Evolutionary conservation across 768 basidiomycete genomes (phyloP).

Genomic region (Tulasnella sp.): DNA sequence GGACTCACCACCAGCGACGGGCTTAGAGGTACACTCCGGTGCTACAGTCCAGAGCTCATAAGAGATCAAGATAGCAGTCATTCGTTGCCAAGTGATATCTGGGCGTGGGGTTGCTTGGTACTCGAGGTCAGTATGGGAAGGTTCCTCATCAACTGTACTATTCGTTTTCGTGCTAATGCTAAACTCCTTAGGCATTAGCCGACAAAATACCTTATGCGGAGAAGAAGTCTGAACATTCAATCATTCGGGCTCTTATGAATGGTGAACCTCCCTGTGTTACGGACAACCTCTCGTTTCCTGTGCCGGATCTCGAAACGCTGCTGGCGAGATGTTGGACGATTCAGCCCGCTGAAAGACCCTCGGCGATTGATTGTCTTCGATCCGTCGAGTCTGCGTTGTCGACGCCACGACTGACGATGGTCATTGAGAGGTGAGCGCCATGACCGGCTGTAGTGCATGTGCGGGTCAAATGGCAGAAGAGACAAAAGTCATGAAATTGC

Average conservation of each 20-base stretch:
- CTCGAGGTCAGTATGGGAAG: neutral
- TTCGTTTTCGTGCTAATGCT: neutral
- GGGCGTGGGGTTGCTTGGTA: conserved; percentile 4
- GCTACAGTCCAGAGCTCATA: conserved; percentile 7
- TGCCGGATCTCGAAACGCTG: neutral
- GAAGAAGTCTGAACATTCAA: neutral
- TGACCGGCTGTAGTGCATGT: no score
- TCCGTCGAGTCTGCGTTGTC: neutral
- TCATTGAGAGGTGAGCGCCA: no score
- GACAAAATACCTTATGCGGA: neutral
- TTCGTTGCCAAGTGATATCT: neutral
- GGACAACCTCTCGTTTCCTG: no score
- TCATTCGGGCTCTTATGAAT: neutral
- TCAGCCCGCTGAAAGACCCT: neutral
- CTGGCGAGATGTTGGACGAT: neutral
- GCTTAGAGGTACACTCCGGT: neutral
- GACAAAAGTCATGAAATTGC: no score
- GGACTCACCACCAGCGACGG: conserved; percentile 5
- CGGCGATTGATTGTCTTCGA: neutral
- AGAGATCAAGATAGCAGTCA: neutral
- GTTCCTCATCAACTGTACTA: neutral
- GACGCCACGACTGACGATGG: neutral
- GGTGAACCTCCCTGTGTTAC: neutral
- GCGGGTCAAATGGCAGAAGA: no score
- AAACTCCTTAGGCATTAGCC: neutral